phyloP scores from a whole-genome alignment of 495 filamentous ascomycete species.

The Arthonia radiata region DNA sequence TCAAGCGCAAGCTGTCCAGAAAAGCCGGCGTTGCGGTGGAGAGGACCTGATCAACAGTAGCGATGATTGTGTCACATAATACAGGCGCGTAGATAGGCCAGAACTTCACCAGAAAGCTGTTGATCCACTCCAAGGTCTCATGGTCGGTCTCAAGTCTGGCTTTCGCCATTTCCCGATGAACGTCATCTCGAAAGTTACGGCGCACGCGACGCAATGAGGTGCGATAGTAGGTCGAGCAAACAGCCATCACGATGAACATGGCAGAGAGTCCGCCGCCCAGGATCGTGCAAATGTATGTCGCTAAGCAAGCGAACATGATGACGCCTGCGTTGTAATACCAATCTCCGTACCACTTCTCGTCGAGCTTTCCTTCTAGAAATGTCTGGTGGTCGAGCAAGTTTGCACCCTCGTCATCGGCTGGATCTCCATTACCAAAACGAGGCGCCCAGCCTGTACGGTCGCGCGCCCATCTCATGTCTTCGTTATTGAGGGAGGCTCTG shows the following conservation, averaged over 20 bases:
- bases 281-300: constrained; percentile 71
- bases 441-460: constrained; percentile 71
- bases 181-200: constrained; percentile 87
- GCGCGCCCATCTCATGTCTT: constrained; percentile 34
- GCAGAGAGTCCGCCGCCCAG: constrained; percentile 79
- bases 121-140: constrained; percentile 96
- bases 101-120: constrained; percentile 94
- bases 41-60: constrained; percentile 81
- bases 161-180: constrained; percentile 80
- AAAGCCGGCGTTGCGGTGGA: constrained; percentile 79
- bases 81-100: constrained; percentile 97
- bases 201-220: constrained; percentile 84
- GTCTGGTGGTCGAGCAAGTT: constrained; percentile 70
- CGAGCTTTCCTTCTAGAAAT: constrained; percentile 56
- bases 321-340: constrained; percentile 94
- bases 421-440: constrained; percentile 37
- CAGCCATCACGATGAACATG: constrained; percentile 79
- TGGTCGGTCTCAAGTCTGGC: constrained; percentile 71
- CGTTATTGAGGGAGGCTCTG: constrained; percentile 28
- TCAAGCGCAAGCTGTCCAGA: constrained; percentile 75
- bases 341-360: constrained; percentile 85
- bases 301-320: constrained; percentile 76
- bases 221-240: constrained; percentile 84
- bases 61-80: constrained; percentile 73
- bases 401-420: constrained; percentile 26